Percentiles rank a stretch among this genome's conserved stretches.
Evolutionary conservation across 768 basidiomycete genomes (phyloP).

Genomic region (Podaxis carcinomalis): DNA sequence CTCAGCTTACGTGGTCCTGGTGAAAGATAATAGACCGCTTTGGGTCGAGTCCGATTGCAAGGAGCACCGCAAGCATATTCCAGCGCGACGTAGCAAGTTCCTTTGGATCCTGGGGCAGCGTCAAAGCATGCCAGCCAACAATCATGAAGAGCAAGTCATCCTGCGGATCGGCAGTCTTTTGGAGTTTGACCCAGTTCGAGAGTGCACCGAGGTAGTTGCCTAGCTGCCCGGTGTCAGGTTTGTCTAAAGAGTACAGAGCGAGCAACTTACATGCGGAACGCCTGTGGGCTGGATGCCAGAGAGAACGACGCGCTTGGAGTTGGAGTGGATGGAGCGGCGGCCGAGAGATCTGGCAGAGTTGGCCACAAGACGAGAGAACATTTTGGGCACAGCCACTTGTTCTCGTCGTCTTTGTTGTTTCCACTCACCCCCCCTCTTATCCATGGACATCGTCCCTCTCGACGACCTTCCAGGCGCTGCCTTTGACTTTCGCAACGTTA

Average conservation of each 20-base stretch:
- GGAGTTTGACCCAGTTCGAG: slow-evolving; percentile 83
- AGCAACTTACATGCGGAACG: slow-evolving; percentile 69
- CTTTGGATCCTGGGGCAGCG: slow-evolving; percentile 80
- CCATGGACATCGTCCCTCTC: slow-evolving; percentile 3
- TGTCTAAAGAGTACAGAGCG: not conserved
- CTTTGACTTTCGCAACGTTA: slow-evolving; percentile 61
- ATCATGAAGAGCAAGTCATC: slow-evolving; percentile 80
- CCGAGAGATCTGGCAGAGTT: not conserved
- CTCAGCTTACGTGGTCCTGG: slow-evolving; percentile 75
- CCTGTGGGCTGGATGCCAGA: slow-evolving; percentile 95
- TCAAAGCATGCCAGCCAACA: slow-evolving; percentile 93
- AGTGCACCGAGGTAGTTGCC: slow-evolving; percentile 94
- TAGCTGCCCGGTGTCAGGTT: slow-evolving; percentile 44
- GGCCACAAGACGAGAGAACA: slow-evolving; percentile 15
- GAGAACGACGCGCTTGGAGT: slow-evolving; percentile 51
- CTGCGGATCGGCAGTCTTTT: slow-evolving; percentile 49
- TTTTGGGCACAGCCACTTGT: slow-evolving; percentile 29
- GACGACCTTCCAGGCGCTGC: slow-evolving; percentile 46
- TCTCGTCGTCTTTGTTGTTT: not conserved
- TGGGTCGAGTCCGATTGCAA: slow-evolving; percentile 85
- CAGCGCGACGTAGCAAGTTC: slow-evolving; percentile 55
- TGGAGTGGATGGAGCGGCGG: not conserved
- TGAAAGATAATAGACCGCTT: slow-evolving; percentile 72
- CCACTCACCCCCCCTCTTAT: not conserved
- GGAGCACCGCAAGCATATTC: slow-evolving; percentile 77